Conservation (phyloP, 2,329 filamentous ascomycete species). For the Fusarium ambrosium region DNA sequence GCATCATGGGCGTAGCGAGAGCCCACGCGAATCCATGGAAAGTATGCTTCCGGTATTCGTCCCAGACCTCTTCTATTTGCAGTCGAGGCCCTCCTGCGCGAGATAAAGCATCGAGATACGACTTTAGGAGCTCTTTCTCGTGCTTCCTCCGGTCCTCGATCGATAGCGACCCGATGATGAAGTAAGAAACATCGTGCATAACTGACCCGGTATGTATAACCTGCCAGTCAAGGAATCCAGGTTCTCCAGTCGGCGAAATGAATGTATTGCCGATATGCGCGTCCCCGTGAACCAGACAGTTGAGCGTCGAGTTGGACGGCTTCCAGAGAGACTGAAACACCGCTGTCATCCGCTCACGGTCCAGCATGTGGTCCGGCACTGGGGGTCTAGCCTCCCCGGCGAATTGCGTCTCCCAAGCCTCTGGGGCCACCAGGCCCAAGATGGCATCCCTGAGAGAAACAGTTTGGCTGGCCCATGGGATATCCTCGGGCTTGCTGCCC, state of each 20-base stretch:
- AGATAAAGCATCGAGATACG: constrained; percentile 14
- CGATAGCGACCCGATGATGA: constrained; percentile 8
- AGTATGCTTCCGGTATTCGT: constrained; percentile 21
- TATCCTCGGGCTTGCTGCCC: neutral
- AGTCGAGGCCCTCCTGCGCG: neutral
- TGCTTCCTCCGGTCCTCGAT: constrained; percentile 5
- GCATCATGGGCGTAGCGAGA: constrained; percentile 30
- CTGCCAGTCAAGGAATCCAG: constrained; percentile 30
- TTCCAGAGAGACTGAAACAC: constrained; percentile 19
- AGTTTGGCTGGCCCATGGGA: constrained; percentile 5
- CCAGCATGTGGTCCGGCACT: constrained; percentile 11
- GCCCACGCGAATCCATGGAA: constrained; percentile 33
- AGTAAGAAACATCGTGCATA: constrained; percentile 29
- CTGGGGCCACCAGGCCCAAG: constrained; percentile 16
- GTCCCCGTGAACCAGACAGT: constrained; percentile 26
- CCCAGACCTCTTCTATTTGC: constrained; percentile 1
- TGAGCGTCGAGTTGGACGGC: constrained; percentile 16
- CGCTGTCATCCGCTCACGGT: neutral
- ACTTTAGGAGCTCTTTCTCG: neutral
- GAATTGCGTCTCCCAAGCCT: neutral
- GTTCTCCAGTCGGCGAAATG: constrained; percentile 1
- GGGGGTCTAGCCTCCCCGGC: constrained; percentile 1
- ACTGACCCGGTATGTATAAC: constrained; percentile 20
- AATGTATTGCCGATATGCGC: constrained; percentile 27
- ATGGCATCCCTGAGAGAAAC: constrained; percentile 3